phyloP scores from a whole-genome alignment of 129 eudicot genomes.

The Artemisia tridentata region DNA sequence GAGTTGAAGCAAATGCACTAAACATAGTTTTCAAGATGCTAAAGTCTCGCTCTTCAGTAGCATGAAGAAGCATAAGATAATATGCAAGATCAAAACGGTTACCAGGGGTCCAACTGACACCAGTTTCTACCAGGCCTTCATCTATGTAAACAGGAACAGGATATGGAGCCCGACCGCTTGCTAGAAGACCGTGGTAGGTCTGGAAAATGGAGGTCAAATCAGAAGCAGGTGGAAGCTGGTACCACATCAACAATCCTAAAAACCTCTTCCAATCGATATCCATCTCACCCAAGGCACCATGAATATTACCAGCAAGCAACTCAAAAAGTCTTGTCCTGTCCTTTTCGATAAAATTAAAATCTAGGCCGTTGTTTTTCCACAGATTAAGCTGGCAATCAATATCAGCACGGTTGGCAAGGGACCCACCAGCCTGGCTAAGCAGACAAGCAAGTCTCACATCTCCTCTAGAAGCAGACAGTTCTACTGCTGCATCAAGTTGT shows the following conservation, averaged over 20 bases:
- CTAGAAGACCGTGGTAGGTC: constrained; percentile 73
- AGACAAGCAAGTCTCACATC: constrained; percentile 90
- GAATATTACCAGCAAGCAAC: constrained; percentile 86
- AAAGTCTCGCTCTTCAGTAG: constrained; percentile 52
- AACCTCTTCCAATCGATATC: constrained; percentile 94
- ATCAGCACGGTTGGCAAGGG: constrained; percentile 60
- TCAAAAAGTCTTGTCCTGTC: constrained; percentile 71
- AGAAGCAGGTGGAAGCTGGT: constrained; percentile 69
- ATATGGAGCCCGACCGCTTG: constrained; percentile 70
- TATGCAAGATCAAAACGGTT: constrained; percentile 78
- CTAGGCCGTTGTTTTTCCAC: constrained; percentile 84
- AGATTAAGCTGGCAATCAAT: constrained; percentile 61
- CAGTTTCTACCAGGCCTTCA: constrained; percentile 60
- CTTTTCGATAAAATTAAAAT: constrained; percentile 68
- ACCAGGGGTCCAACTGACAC: constrained; percentile 37
- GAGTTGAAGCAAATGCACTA: constrained; percentile 87
- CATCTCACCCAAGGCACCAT: constrained; percentile 55
- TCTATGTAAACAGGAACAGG: constrained; percentile 94
- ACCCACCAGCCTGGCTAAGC: constrained; percentile 93
- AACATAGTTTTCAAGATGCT: constrained; percentile 76
- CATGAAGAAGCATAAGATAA: constrained; percentile 93
- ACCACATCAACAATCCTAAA: constrained; percentile 92
- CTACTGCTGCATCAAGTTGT: constrained; percentile 81
- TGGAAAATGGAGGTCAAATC: constrained; percentile 57
- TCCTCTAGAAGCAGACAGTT: constrained; percentile 83